Evolutionary conservation across 257 asterid genomes (phyloP).

Genomic region (Capsicum chinense): DNA sequence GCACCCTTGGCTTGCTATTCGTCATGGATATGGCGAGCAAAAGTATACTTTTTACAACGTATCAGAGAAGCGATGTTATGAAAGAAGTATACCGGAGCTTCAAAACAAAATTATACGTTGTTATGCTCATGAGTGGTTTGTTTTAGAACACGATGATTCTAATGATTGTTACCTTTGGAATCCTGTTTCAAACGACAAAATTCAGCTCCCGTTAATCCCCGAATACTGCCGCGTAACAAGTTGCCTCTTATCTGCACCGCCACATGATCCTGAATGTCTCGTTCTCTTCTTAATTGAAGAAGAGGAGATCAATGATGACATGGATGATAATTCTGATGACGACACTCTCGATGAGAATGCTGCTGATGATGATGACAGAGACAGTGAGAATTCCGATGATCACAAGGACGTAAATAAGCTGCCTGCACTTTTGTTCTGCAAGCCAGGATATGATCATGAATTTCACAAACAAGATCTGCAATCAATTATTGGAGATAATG

Average conservation of each 20-base stretch:
- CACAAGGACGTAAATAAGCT: not conserved
- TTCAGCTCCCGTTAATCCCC: not conserved
- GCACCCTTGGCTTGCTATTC: not conserved
- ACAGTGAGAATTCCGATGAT: not conserved
- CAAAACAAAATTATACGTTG: not conserved
- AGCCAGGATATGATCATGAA: not conserved
- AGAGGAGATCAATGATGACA: not conserved
- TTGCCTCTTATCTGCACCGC: conserved; percentile 14
- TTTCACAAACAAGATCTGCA: not conserved
- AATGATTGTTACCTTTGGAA: not conserved
- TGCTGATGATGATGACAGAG: not conserved
- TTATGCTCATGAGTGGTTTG: not conserved
- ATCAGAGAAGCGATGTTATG: not conserved
- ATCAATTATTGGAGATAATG: not conserved
- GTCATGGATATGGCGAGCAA: not conserved
- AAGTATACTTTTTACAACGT: not conserved
- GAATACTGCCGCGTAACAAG: no score
- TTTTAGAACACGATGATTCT: not conserved
- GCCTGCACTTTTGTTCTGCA: not conserved
- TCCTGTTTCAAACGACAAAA: not conserved
- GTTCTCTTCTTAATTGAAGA: not conserved
- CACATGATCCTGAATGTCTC: not conserved
- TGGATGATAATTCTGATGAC: no score
- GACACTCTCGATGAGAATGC: not conserved
- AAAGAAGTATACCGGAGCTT: not conserved